phyloP scores from a whole-genome alignment of 176 grass and related monocot genomes.

The Paspalum notatum region DNA sequence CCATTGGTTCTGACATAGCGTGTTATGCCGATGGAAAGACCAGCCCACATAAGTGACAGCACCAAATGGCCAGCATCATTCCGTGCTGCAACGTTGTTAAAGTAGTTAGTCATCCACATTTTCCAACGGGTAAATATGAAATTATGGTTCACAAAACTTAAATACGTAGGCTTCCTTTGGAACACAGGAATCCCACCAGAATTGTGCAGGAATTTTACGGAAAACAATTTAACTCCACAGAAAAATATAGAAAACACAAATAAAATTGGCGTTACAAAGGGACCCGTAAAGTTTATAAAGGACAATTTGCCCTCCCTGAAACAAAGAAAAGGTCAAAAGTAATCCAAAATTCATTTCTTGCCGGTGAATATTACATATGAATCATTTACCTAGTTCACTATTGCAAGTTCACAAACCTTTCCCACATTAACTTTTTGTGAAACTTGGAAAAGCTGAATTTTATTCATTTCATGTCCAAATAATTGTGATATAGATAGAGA shows the following conservation, averaged over 20 bases:
- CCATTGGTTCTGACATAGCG: conserved; percentile 72
- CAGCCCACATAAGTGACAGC: conserved; percentile 66
- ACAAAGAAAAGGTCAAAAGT: neutral
- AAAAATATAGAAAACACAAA: too few relatives aligned
- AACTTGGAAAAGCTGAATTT: neutral
- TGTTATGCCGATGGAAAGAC: conserved; percentile 56
- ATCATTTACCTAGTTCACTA: neutral
- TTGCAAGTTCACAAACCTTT: neutral
- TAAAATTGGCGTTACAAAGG: too few relatives aligned
- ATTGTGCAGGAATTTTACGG: too few relatives aligned
- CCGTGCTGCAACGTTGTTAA: conserved; percentile 46
- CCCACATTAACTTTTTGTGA: neutral
- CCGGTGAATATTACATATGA: neutral
- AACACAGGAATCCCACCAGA: too few relatives aligned
- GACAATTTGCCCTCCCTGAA: too few relatives aligned
- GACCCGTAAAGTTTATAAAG: too few relatives aligned
- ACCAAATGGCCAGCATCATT: conserved; percentile 63
- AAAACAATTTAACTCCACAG: too few relatives aligned
- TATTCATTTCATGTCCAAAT: neutral
- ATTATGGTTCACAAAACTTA: neutral
- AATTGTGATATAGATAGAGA: neutral
- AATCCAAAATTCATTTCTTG: neutral
- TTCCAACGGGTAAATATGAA: neutral
- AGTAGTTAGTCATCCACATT: neutral
- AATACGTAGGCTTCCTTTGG: too few relatives aligned